phyloP scores from a whole-genome alignment of 2,329 filamentous ascomycete species.

The Ilyonectria robusta region DNA sequence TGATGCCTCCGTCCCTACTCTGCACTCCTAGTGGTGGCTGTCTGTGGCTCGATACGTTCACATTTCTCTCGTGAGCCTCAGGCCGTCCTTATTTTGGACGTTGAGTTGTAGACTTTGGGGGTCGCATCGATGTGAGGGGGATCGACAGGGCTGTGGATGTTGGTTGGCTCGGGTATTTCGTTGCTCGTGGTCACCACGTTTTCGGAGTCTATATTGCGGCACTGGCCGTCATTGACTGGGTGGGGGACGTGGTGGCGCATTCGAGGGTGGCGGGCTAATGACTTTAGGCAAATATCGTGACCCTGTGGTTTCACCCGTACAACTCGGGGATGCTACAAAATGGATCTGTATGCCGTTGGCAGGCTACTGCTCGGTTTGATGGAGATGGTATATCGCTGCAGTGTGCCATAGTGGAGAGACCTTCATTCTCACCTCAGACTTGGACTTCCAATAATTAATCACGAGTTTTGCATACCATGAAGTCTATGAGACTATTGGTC shows the following conservation, averaged over 20 bases:
- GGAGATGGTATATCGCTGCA: no score
- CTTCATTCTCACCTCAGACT: no score
- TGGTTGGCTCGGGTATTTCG: slow-evolving; percentile 27
- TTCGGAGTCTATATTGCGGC: slow-evolving; percentile 4
- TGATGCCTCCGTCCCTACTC: no score
- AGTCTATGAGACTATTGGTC: no score
- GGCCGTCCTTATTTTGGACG: not conserved
- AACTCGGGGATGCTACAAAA: not conserved
- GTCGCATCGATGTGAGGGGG: slow-evolving; percentile 24
- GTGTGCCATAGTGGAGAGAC: no score
- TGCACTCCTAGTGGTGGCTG: no score
- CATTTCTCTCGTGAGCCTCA: not conserved
- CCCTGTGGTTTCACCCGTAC: not conserved
- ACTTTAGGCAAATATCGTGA: slow-evolving; percentile 25
- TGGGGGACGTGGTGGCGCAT: slow-evolving; percentile 13
- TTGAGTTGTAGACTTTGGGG: not conserved
- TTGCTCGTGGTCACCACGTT: slow-evolving; percentile 19
- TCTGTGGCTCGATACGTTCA: no score
- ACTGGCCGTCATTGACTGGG: slow-evolving; percentile 15
- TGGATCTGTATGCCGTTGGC: not conserved
- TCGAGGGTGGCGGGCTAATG: not conserved
- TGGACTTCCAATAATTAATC: no score
- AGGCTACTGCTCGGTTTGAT: not conserved
- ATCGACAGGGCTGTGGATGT: slow-evolving; percentile 28
- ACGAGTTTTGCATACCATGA: no score